Conservation (phyloP, 192 early-diverging fungal species). For the Gryganskiella cystojenkinii region DNA sequence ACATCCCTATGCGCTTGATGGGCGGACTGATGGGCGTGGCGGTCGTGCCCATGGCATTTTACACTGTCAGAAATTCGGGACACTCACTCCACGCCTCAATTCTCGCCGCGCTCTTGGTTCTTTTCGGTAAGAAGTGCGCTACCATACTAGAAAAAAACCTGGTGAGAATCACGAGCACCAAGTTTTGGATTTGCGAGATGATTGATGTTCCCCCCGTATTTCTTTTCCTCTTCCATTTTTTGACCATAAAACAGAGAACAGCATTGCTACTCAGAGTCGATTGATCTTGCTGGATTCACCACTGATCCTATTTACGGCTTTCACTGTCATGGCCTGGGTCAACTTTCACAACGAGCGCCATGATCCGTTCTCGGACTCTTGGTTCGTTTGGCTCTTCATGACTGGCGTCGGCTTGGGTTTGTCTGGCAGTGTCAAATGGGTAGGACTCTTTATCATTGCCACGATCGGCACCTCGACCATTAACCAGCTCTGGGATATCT, state of each 20-base stretch:
- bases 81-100: conserved; percentile 78
- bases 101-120: conserved; percentile 82
- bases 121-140: conserved; percentile 70
- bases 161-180: background rate
- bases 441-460: conserved; percentile 91
- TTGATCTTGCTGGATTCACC: conserved; percentile 93
- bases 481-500: conserved; percentile 87
- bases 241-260: conserved; percentile 73
- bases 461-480: conserved; percentile 86
- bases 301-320: conserved; percentile 87
- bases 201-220: background rate
- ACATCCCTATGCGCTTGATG: conserved; percentile 84
- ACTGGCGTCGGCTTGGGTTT: conserved; percentile 86
- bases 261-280: conserved; percentile 89
- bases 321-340: conserved; percentile 86
- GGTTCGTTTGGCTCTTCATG: conserved; percentile 89
- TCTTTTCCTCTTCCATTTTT: background rate
- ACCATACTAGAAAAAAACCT: background rate
- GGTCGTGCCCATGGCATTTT: conserved; percentile 84
- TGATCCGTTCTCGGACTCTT: conserved; percentile 78
- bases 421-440: conserved; percentile 87
- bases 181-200: background rate
- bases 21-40: conserved; percentile 83
- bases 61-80: conserved; percentile 85
- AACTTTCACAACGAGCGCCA: conserved; percentile 82